Base-by-base conservation (phyloP, 129 eudicot genomes). In the Flaveria sonorensis region DNA sequence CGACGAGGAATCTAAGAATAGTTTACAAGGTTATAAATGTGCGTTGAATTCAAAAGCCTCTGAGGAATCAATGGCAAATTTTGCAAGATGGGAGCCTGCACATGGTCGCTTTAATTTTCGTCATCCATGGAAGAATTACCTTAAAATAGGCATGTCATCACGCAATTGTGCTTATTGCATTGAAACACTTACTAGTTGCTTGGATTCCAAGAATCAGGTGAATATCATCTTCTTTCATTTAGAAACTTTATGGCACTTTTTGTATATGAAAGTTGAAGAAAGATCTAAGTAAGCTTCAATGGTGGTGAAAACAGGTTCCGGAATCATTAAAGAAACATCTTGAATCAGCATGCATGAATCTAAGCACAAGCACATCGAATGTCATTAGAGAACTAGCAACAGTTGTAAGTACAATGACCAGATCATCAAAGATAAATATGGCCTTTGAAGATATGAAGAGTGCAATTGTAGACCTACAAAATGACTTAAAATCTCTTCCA, bases 71-170 rank as follows among this genome's bases (percentile, higher is more conserved):
- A 71, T 89, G 96, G 89, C 92, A 2, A 57, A 79, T 50, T 88
- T 82, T 74, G 92, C 89, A 32, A 83, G 87, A 88, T 88, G 92
- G 92, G 89, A 88, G 76, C 92, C 92, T 79, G 82, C 84, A n/a
- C 89, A 88, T 71, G 92, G 92, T 12, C 70, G 30, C 2, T 88
- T 88, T 81, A 83, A 21, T 64, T 85, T 85, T 74, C 68, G 72
- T 30, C 86, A 88, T 83, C 89, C 92, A 14, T 88, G 92, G 92
- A 83, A 77, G 76, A 79, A 80, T 51, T 88, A 88, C 75, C 68
- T 83, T 51, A 83, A 83, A 71, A 74, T 88, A n/a, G 84, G 92
- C 24, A 51, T 80, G 30, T 60, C 87, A 16, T 68, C 81, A 61
- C 85, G 92, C 10, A 83, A 60, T 12, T 85, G 85, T 67, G 92